Evolutionary conservation across 805 yeast species (phyloP).

Genomic region (Suhomyces sp.): DNA sequence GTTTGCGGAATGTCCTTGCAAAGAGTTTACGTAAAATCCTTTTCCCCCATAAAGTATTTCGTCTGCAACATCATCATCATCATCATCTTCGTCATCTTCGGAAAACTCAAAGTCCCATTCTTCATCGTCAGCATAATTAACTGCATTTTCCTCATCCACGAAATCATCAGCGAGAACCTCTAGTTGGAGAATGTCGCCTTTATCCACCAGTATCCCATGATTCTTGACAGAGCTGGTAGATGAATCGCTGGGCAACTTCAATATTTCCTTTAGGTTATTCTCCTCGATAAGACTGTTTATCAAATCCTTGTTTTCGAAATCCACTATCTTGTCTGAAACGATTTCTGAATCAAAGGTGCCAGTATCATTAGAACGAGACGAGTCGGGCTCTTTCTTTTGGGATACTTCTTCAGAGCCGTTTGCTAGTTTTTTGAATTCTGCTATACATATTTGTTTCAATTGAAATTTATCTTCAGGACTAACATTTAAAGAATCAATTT

Average conservation of each 20-base stretch:
- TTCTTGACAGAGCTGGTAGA: not conserved
- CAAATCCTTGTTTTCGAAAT: slow-evolving; percentile 10
- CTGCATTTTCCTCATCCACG: slow-evolving; percentile 21
- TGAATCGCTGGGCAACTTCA: slow-evolving; percentile 9
- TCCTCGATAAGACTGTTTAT: slow-evolving; percentile 13
- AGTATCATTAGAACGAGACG: not conserved
- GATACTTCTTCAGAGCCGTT: slow-evolving; percentile 7
- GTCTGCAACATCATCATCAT: slow-evolving; percentile 31
- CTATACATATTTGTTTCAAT: slow-evolving; percentile 23
- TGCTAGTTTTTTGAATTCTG: slow-evolving; percentile 14
- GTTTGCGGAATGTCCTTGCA: not conserved
- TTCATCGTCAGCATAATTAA: slow-evolving; percentile 27
- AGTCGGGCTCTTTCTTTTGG: slow-evolving; percentile 10
- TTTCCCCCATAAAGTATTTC: slow-evolving; percentile 23
- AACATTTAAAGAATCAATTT: slow-evolving; percentile 25
- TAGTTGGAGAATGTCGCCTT: slow-evolving; percentile 48
- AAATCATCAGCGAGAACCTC: slow-evolving; percentile 54
- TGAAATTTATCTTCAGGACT: slow-evolving; percentile 26
- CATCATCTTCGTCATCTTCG: slow-evolving; percentile 26
- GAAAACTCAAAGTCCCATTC: slow-evolving; percentile 36
- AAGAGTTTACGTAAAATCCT: not conserved
- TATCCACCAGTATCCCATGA: slow-evolving; percentile 29
- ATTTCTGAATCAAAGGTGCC: slow-evolving; percentile 1
- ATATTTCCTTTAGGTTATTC: slow-evolving; percentile 7
- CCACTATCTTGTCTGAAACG: not conserved